Evolutionary conservation across 2,329 filamentous ascomycete genomes (phyloP).

Genomic region (Coniochaeta sp.): DNA sequence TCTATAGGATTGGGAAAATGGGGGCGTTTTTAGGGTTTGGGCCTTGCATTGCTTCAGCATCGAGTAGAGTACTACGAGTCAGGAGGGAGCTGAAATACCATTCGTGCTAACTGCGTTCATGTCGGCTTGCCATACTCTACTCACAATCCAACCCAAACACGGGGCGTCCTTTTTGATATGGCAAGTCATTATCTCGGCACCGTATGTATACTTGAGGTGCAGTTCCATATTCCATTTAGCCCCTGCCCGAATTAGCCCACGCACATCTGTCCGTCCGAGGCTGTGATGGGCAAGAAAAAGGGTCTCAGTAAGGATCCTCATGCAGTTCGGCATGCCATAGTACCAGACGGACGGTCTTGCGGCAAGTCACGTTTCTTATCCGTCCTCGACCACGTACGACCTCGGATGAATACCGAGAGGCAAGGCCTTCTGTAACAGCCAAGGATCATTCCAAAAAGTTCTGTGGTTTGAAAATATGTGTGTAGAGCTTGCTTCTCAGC

Average conservation of each 20-base stretch:
- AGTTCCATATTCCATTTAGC: background rate
- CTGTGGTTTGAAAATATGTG: no score
- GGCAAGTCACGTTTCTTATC: background rate
- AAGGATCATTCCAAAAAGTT: no score
- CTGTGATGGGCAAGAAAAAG: background rate
- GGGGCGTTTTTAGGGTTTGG: background rate
- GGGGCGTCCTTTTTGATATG: no score
- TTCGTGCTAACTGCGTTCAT: background rate
- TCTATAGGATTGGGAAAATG: slow-evolving; percentile 2
- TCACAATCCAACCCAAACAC: no score
- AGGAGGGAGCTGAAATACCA: background rate
- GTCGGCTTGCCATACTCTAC: no score
- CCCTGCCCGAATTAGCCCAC: background rate
- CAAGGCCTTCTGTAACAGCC: no score
- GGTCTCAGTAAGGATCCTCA: background rate
- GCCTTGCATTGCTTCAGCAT: background rate
- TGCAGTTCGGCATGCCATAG: background rate
- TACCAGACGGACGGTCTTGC: background rate
- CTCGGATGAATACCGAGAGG: background rate
- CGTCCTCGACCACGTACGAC: background rate
- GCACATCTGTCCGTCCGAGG: background rate
- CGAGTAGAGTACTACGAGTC: background rate
- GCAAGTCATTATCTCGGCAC: no score
- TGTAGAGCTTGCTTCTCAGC: no score
- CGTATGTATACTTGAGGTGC: no score